Evolutionary conservation across 441 rosid species (phyloP).

Genomic region (Macaranga tanarius): DNA sequence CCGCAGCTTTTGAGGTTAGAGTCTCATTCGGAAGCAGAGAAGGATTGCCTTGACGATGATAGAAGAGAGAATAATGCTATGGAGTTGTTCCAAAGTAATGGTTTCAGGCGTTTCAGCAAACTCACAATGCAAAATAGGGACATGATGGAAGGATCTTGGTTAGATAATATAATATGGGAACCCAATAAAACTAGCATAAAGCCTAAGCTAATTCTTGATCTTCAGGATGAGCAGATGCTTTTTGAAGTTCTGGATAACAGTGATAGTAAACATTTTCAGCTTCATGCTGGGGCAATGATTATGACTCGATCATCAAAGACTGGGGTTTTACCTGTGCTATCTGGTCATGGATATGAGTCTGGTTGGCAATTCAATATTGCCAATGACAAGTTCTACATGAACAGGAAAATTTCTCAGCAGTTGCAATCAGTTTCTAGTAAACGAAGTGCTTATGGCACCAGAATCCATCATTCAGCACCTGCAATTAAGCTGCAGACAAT

Average conservation of each 20-base stretch:
- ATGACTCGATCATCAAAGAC: conserved; percentile 56
- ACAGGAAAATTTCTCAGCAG: conserved; percentile 86
- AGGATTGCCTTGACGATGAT: conserved; percentile 29
- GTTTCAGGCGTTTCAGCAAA: conserved; percentile 50
- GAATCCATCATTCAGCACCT: conserved; percentile 93
- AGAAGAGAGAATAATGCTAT: conserved; percentile 33
- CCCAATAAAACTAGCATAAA: conserved; percentile 43
- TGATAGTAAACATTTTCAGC: conserved; percentile 67
- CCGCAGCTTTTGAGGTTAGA: conserved; percentile 94
- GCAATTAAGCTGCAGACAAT: conserved; percentile 95
- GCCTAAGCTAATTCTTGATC: conserved; percentile 89
- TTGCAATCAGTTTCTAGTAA: conserved; percentile 77
- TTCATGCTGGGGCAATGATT: conserved; percentile 96
- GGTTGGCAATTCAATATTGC: conserved; percentile 94
- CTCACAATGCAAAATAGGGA: conserved; percentile 57
- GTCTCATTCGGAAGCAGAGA: conserved; percentile 47
- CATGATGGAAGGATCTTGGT: conserved; percentile 79
- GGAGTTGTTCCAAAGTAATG: conserved; percentile 44
- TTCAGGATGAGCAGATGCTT: conserved; percentile 95
- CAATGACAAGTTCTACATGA: conserved; percentile 89
- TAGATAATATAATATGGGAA: conserved; percentile 85
- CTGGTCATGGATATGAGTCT: conserved; percentile 47
- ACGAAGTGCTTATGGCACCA: conserved; percentile 68
- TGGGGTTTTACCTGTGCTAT: conserved; percentile 48
- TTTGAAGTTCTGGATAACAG: conserved; percentile 77